A percentile compares a stretch with the other conserved stretches of the same genome.
Evolutionary conservation across 768 basidiomycete genomes (phyloP).

Genomic region (Atractiella rhizophila): DNA sequence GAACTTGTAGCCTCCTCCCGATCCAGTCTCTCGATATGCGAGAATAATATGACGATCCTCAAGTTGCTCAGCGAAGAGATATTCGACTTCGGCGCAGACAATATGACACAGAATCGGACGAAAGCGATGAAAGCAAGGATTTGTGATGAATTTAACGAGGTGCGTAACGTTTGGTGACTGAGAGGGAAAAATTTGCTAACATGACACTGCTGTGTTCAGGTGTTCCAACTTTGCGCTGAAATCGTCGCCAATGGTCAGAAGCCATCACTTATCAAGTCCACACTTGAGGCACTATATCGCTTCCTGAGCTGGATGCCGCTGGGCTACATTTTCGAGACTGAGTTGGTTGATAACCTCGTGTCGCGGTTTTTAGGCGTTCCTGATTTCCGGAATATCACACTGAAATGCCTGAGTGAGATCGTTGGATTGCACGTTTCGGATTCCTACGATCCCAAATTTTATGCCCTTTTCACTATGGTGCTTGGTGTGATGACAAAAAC

Average conservation of each 20-base stretch:
- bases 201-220: too few species aligned
- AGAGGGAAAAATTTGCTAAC: too few species aligned
- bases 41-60: conserved; percentile 99
- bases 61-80: conserved; percentile 94
- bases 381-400: conserved; percentile 87
- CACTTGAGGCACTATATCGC: conserved; percentile 73
- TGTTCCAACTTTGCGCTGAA: conserved; percentile 91
- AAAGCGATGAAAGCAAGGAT: conserved; percentile 95
- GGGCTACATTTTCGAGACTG: conserved; percentile 96
- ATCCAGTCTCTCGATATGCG: conserved; percentile 81
- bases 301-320: conserved; percentile 99
- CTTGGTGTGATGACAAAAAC: conserved; percentile 62
- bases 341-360: conserved; percentile 76
- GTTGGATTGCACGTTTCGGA: conserved; percentile 79
- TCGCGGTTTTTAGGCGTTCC: conserved; percentile 77
- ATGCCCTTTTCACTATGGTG: conserved; percentile 88
- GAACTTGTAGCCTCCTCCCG: conserved; percentile 94
- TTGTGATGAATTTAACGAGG: too few species aligned
- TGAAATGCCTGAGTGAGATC: conserved; percentile 91
- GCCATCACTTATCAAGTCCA: conserved; percentile 73
- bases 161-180: too few species aligned
- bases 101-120: conserved; percentile 93
- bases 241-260: conserved; percentile 94
- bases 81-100: conserved; percentile 94
- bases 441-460: conserved; percentile 95